Base-by-base conservation (phyloP, 768 basidiomycete species). In the Rhizopogon vinicolor region DNA sequence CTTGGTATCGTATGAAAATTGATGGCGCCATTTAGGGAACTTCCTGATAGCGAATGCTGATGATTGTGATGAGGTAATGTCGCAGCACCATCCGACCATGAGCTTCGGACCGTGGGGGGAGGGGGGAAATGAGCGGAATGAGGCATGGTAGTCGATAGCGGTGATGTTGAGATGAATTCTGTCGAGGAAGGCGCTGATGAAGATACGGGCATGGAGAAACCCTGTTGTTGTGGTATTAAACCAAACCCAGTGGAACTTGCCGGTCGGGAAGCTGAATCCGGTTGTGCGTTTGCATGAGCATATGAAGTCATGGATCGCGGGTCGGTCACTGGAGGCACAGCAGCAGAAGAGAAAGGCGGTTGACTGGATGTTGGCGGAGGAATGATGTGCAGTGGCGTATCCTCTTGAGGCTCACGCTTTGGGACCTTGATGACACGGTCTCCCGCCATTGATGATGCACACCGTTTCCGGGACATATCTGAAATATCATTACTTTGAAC, bases 381-480 rank as follows among this genome's bases (percentile, higher is more conserved):
- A 9, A 66, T 56, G 57, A 55, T 59, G 60, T 66, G 63, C 56
- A 72, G 58, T 29, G 68, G 60, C 16, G 66, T 14, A 33, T 78
- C 79, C 37, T 81, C 79, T 49, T 67, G 72, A 5, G 78, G 77
- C 52, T 80, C 78, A 53, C 79, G 70, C 65, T 81, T 81, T 62
- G 75, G 65, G 18, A 76, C 73, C 58, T 80, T 80, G 45, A 75
- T 65, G 42, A 69, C 72, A 39, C 80, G 74, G 57, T 80, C 73
- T 48, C 72, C 77, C 1, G 63, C 73, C 58, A 76, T 68, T 39
- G 80, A 75, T 3, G 78, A 79, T 3, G 73, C 80, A 45, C 79
- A 81, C 18, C 79, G 79, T 58, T 80, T 80, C 33, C 79, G 78
- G 46, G 80, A 74, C 44, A 71, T 63, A 60, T 80, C 80, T 44